A percentile compares a stretch with the other conserved stretches of the same genome.
phyloP scores from a whole-genome alignment of 192 early-diverging fungal genomes.

The Mortierella hygrophila region DNA sequence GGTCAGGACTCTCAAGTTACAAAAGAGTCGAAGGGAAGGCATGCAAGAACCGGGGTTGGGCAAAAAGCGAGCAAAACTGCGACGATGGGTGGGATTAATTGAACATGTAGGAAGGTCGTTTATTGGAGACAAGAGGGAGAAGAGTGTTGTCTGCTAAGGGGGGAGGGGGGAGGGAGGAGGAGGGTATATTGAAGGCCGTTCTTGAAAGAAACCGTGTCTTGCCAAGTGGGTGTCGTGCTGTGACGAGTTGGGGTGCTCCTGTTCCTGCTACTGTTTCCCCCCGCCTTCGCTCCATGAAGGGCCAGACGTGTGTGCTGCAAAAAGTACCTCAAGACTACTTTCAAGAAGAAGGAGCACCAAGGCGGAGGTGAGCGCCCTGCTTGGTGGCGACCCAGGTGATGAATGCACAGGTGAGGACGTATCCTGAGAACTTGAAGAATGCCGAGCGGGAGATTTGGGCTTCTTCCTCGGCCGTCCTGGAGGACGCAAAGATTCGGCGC shows the following conservation, averaged over 20 bases:
- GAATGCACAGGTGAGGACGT: constrained; percentile 68
- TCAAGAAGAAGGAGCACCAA: constrained; percentile 2
- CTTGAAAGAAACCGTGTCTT: too few species aligned
- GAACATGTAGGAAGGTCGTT: background rate
- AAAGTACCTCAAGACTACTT: background rate
- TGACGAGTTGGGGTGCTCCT: background rate
- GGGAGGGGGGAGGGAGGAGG: too few species aligned
- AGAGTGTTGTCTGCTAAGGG: background rate
- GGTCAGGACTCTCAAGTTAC: background rate
- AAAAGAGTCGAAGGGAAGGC: too few species aligned
- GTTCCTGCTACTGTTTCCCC: background rate
- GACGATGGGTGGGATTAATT: background rate
- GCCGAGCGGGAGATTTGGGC: constrained; percentile 67
- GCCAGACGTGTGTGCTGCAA: background rate
- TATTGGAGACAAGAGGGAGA: background rate
- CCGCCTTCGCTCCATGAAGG: background rate
- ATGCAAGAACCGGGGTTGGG: too few species aligned
- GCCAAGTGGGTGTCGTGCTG: background rate
- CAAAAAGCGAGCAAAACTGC: background rate
- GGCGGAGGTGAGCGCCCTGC: constrained; percentile 45
- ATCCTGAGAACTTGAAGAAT: constrained; percentile 73
- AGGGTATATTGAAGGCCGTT: background rate
- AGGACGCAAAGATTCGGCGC: constrained; percentile 67
- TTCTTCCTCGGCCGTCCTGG: constrained; percentile 71
- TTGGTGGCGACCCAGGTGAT: constrained; percentile 60